Evolutionary conservation across 116 monocot genomes (phyloP).

Genomic region (Cymodocea nodosa): DNA sequence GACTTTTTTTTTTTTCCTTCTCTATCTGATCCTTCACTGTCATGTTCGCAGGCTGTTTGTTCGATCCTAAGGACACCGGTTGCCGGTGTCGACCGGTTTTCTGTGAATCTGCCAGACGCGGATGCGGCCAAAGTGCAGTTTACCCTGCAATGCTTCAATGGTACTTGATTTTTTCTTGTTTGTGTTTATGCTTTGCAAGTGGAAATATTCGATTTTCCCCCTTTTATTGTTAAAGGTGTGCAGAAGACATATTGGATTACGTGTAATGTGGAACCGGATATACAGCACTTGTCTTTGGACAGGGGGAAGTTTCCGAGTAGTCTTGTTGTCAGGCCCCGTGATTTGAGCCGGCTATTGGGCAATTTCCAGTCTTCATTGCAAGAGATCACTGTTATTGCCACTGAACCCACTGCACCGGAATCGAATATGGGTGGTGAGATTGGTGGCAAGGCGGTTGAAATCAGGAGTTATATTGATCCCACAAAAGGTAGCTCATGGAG

Average conservation of each 20-base stretch:
- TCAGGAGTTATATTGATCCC: conserved; percentile 88
- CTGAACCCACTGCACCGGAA: conserved; percentile 29
- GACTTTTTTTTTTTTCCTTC: neutral
- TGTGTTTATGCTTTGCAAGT: neutral
- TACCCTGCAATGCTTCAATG: conserved; percentile 10
- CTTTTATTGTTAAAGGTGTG: conserved; percentile 31
- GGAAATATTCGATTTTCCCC: neutral
- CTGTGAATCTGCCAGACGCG: conserved; percentile 30
- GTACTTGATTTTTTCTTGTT: neutral
- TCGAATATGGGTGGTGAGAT: conserved; percentile 38
- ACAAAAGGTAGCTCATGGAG: conserved; percentile 41
- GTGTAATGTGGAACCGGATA: conserved; percentile 83
- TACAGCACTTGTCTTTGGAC: conserved; percentile 69
- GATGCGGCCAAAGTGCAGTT: conserved; percentile 70
- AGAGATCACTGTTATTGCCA: conserved; percentile 87
- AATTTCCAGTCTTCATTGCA: conserved; percentile 94
- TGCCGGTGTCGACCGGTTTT: conserved; percentile 39
- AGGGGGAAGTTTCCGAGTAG: conserved; percentile 49
- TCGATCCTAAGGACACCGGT: conserved; percentile 64
- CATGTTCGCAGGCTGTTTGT: conserved; percentile 30
- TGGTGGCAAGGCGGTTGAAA: conserved; percentile 85
- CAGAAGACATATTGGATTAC: conserved; percentile 87
- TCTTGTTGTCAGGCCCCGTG: conserved; percentile 68
- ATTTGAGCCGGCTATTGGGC: conserved; percentile 54
- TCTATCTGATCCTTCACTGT: neutral